phyloP scores from a whole-genome alignment of 371 early-diverging fungal species.

The Conidiobolus incongruus region DNA sequence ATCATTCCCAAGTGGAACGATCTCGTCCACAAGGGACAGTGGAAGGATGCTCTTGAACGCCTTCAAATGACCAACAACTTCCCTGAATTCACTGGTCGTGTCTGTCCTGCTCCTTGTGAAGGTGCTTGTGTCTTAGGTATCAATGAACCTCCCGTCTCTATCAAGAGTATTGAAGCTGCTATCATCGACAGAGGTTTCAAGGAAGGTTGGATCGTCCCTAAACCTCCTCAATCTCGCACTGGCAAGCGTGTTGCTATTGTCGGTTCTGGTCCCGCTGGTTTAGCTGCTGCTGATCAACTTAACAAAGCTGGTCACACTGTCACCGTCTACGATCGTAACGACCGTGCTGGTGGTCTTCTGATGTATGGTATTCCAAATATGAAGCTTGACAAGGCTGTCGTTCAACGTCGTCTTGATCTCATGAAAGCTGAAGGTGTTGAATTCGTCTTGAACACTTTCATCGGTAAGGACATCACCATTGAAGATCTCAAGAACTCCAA shows the following conservation, averaged over 20 bases:
- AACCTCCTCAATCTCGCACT: conserved; percentile 51
- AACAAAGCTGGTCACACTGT: conserved; percentile 88
- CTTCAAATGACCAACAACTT: conserved; percentile 94
- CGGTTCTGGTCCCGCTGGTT: conserved; percentile 89
- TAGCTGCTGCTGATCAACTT: conserved; percentile 90
- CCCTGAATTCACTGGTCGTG: conserved; percentile 82
- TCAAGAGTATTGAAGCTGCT: conserved; percentile 92
- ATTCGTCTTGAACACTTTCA: conserved; percentile 63
- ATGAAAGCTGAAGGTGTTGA: conserved; percentile 76
- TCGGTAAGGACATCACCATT: conserved; percentile 64
- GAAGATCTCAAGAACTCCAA: conserved; percentile 27
- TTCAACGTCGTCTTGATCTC: conserved; percentile 80
- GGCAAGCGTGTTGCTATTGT: conserved; percentile 72
- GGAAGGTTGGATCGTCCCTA: conserved; percentile 84
- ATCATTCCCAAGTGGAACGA: conserved; percentile 98
- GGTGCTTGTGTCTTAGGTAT: conserved; percentile 82
- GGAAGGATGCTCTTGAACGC: conserved; percentile 82
- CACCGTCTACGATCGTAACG: conserved; percentile 89
- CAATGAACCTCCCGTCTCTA: conserved; percentile 74
- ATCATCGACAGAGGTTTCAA: conserved; percentile 89
- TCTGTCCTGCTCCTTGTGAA: conserved; percentile 91
- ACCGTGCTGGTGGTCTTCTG: conserved; percentile 83
- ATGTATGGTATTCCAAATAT: conserved; percentile 98
- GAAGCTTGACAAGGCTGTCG: conserved; percentile 91
- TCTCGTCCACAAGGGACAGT: conserved; percentile 77